Evolutionary conservation across 202 grass and related monocot genomes (phyloP).

Genomic region (Eragrostis tef): DNA sequence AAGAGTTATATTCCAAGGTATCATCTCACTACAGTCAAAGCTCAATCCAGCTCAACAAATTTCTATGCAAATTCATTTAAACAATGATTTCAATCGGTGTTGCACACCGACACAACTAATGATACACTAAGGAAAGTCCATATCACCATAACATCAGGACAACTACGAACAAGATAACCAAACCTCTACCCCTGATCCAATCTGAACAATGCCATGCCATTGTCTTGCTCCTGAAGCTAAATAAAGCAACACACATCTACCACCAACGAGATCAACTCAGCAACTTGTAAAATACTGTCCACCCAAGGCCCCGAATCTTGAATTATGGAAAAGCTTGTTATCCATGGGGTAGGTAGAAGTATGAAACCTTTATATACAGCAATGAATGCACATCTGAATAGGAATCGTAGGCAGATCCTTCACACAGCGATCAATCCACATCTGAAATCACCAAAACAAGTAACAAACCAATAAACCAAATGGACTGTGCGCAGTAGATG

Average conservation of each 20-base stretch:
- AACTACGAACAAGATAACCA: neutral
- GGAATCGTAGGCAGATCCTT: neutral
- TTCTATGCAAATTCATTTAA: neutral
- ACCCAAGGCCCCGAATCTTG: neutral
- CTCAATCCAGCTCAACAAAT: neutral
- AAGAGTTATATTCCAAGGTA: no score
- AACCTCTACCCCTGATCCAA: neutral
- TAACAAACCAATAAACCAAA: neutral
- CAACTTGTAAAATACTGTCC: no score
- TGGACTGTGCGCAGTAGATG: neutral
- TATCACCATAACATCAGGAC: no score
- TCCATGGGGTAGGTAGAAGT: neutral
- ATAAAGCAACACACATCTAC: neutral
- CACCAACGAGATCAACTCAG: no score
- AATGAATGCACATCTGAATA: no score
- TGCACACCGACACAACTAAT: neutral
- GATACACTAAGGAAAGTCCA: no score
- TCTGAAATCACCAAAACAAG: slow-evolving; percentile 12
- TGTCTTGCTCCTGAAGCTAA: neutral
- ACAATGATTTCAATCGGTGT: neutral
- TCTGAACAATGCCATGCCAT: no score
- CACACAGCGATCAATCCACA: neutral
- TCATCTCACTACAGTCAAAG: no score
- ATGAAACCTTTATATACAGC: no score
- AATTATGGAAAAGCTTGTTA: neutral